phyloP scores from a whole-genome alignment of 73 alveolate species.

The Strombidium stylifer region DNA sequence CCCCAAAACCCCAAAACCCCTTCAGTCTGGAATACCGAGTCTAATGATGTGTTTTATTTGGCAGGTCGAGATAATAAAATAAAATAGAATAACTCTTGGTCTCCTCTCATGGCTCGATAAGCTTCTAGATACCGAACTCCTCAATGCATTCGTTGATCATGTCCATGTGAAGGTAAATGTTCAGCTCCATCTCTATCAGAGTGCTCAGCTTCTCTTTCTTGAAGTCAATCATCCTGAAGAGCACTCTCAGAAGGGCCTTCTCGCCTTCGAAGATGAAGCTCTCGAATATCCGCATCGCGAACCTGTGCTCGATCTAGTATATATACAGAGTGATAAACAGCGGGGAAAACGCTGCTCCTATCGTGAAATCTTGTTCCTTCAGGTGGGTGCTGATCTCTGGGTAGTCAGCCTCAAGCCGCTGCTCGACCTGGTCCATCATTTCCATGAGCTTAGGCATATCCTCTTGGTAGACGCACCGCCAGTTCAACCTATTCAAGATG shows the following conservation, averaged over 20 bases:
- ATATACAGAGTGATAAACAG: conserved; percentile 17
- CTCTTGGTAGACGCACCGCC: conserved; percentile 32
- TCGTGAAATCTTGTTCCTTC: neutral
- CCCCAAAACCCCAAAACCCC: too few relatives aligned
- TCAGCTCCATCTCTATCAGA: neutral
- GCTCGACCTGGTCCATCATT: neutral
- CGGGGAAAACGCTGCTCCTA: conserved; percentile 43
- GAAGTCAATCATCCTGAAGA: conserved; percentile 8
- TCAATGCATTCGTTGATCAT: conserved; percentile 11
- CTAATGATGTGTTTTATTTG: too few relatives aligned
- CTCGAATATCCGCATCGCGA: conserved; percentile 25
- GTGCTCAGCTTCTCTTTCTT: conserved; percentile 3
- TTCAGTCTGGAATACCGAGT: too few relatives aligned
- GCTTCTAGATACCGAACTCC: neutral
- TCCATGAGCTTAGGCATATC: conserved; percentile 44
- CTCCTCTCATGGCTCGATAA: conserved; percentile 6
- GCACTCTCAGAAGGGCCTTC: neutral
- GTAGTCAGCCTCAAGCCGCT: neutral
- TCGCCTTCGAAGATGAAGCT: conserved; percentile 27
- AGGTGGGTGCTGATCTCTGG: conserved; percentile 16
- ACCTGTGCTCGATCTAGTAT: neutral
- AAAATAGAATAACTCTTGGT: too few relatives aligned
- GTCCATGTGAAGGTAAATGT: neutral
- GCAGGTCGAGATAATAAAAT: too few relatives aligned
- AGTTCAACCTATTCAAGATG: conserved; percentile 12